These are phyloP conservation scores for Penicillium parvum DNA, from an alignment of 495 filamentous ascomycete species.

Conservation along the genomic window DNA sequence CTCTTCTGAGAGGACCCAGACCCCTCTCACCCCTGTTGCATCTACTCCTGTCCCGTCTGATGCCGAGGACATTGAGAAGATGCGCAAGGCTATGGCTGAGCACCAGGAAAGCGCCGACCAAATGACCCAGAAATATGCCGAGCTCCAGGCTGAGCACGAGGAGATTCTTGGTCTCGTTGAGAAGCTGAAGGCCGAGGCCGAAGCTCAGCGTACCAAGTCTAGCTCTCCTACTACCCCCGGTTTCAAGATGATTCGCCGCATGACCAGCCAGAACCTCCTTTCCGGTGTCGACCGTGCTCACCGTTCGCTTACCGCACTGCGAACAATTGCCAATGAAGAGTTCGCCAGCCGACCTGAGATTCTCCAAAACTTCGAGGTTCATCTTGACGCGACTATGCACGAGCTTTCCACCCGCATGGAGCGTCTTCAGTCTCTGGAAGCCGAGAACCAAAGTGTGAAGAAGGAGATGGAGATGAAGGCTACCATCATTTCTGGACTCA, in stretches of 20 bases:
- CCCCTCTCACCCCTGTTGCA: conserved; percentile 13
- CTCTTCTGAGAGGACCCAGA: conserved; percentile 47
- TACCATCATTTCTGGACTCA: conserved; percentile 89
- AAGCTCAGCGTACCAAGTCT: conserved; percentile 70
- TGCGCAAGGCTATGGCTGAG: conserved; percentile 66
- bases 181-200: conserved; percentile 79
- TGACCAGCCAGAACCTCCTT: conserved; percentile 89
- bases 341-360: conserved; percentile 76
- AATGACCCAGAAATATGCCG: conserved; percentile 70
- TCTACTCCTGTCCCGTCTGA: conserved; percentile 27
- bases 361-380: conserved; percentile 88
- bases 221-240: conserved; percentile 60
- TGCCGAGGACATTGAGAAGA: conserved; percentile 61
- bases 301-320: conserved; percentile 82
- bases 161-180: conserved; percentile 81
- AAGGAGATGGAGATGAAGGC: conserved; percentile 96
- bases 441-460: conserved; percentile 75
- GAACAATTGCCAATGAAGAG: conserved; percentile 80
- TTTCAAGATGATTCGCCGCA: conserved; percentile 72
- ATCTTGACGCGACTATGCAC: conserved; percentile 88
- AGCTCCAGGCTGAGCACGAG: conserved; percentile 76
- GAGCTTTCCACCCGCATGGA: conserved; percentile 85
- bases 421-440: conserved; percentile 81
- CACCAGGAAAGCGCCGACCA: conserved; percentile 69
- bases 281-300: conserved; percentile 82